Base-by-base conservation (phyloP, 2,329 filamentous ascomycete species). In the Claviceps lovelessii region DNA sequence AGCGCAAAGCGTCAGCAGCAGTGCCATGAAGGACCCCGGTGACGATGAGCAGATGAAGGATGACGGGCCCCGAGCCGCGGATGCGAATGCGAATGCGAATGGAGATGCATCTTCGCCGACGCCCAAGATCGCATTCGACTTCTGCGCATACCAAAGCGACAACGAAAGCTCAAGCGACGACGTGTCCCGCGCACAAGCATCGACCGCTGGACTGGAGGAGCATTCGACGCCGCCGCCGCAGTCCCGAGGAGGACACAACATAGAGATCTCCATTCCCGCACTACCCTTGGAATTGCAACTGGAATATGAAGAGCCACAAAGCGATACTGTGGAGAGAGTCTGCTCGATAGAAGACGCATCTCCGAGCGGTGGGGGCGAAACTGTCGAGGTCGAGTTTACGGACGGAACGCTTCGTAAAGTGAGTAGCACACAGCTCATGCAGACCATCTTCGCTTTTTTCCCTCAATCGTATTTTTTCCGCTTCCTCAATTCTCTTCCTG, bases 391-490 rank as follows among this genome's bases (percentile, higher is more conserved):
- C 11, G 73, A 76, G 56, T 77, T 76, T 50, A 69, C 70, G 35
- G 75, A 77, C 58, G 75, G 74, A 29, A 67, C 69, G 51, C 60
- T 70, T 58, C 68, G 75, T 54, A 56, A 68, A 60, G 76, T 78
- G 68, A 41, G 56, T 55, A 13, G 47, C 41, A 46, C 17, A 51
- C 4, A 51, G 6, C 10, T 31, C 17, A 5, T 29, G 28, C 31
- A 35, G 28, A 10, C 44, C n/a, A 8, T 51, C n/a, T 45, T 54
- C n/a, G 5, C 35, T 23, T 28, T 41, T 23, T 9, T 11, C 28
- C 13, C 23, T 19, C 11, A 31, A n/a, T 29, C 28, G 9, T 13
- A 17, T 41, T 33, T 9, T 15, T 33, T 33, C n/a, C 19, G 11
- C n/a, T 37, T 35, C 19, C 28, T 31, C 11, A 41, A 23, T 29